Evolutionary conservation across 257 asterid species (phyloP), one percentile per base, ranked within the genome.

Genomic region (Solanum verrucosum): DNA sequence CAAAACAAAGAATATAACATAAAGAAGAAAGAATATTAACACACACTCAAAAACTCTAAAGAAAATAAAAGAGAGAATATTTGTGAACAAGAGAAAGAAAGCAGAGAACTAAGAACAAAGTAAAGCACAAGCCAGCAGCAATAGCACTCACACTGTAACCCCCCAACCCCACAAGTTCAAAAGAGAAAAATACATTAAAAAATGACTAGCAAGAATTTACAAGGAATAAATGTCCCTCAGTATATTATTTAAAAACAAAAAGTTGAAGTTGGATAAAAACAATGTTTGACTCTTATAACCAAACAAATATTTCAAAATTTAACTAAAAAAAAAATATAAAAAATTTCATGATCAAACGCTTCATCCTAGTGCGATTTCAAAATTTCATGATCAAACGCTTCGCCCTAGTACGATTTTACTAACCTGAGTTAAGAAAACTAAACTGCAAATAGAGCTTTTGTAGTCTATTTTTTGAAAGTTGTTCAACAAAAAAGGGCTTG

Each of bases 51-150:
- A 38, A 38, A 21, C 27, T 10, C 25, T 31, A 35, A 31, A 89
- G 34, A 86, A 88, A 83, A 84, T 27, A 59, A 42, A 70, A 78
- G 85, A 88, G 86, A 87, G 89, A 90, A 90, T 88, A 88, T 88
- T 84, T 82, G 33, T 49, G 72, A 70, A 68, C 65, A 7, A 46
- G 18, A 52, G 71, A 44, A 27, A 37, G 87, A 31, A 72, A 33
- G 42, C 68, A 31, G 70, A 82, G 52, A 67, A 74, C 72, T 27
- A 46, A 86, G 87, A 18, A 84, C 63, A 84, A 87, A 56, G 88
- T 72, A 82, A 79, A 74, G 73, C 88, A 86, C 83, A 65, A 86
- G 63, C 49, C 71, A 86, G 88, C 85, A 86, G 83, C 88, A 86
- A 78, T 46, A 72, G 88, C 84, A 72, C 88, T 86, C 33, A 42